Evolutionary conservation across 345 rosid genomes (phyloP).

Genomic region (Bretschneidera sinensis): DNA sequence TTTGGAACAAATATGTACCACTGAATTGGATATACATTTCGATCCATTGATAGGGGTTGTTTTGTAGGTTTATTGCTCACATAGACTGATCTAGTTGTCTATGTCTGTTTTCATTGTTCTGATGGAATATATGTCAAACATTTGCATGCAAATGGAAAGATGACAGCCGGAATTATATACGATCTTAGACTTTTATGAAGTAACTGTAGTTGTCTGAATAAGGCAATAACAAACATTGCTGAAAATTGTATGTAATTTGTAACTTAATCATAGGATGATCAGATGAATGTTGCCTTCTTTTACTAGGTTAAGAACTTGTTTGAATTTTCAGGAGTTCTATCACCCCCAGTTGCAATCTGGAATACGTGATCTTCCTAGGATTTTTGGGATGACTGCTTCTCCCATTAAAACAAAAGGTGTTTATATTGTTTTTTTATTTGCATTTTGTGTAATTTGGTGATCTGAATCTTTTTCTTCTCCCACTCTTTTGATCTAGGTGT

Average conservation of each 20-base stretch:
- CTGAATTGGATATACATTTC: too few species aligned
- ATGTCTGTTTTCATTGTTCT: too few species aligned
- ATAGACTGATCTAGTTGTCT: too few species aligned
- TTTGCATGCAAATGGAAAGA: too few species aligned
- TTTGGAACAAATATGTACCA: too few species aligned
- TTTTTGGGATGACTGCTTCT: conserved; percentile 95
- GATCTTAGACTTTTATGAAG: not conserved
- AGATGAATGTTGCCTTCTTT: not conserved
- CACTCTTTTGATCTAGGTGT: conserved; percentile 35
- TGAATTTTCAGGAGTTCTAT: conserved; percentile 66
- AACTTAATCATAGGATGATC: not conserved
- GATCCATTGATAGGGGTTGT: too few species aligned
- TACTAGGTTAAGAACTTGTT: too few species aligned
- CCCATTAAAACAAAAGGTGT: conserved; percentile 78
- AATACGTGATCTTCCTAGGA: conserved; percentile 49
- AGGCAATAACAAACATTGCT: not conserved
- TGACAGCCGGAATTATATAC: too few species aligned
- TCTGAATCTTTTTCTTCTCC: not conserved
- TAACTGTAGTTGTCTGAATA: not conserved
- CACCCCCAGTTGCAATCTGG: conserved; percentile 38
- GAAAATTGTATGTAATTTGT: not conserved
- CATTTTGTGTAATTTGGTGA: not conserved
- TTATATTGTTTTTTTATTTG: conserved; percentile 1
- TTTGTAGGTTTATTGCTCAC: too few species aligned
- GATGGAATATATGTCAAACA: too few species aligned